These are phyloP conservation scores for Cladosporium halotolerans DNA, from an alignment of 2,329 filamentous ascomycete genomes.

Conservation along the genomic window DNA sequence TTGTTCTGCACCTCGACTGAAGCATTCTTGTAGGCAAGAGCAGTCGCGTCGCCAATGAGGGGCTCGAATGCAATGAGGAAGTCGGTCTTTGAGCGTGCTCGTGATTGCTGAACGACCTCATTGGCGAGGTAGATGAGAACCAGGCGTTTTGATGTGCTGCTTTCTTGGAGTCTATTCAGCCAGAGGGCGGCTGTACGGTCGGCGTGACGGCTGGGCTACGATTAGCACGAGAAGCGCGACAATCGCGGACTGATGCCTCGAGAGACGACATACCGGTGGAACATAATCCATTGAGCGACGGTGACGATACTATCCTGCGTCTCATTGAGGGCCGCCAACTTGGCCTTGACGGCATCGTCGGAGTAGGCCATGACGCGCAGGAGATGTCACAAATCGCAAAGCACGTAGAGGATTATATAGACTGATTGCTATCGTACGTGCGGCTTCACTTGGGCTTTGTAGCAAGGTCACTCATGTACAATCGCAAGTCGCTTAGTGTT, in stretches of 20 bases:
- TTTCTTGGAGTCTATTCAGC: conserved; percentile 84
- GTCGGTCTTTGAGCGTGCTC: conserved; percentile 84
- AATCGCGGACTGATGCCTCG: not conserved
- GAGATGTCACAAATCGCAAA: not conserved
- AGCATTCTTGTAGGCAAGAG: conserved; percentile 84
- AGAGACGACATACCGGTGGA: conserved; percentile 66
- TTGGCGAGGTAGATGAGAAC: conserved; percentile 94
- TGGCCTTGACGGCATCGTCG: conserved; percentile 89
- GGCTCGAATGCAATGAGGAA: conserved; percentile 89
- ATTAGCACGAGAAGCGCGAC: not conserved
- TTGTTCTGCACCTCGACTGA: conserved; percentile 82
- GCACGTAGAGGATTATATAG: not conserved
- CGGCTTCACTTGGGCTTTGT: too few species aligned
- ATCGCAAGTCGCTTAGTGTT: too few species aligned
- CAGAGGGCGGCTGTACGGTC: conserved; percentile 87
- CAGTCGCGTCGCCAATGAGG: conserved; percentile 82
- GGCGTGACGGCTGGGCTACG: conserved; percentile 66
- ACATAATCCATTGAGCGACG: conserved; percentile 99
- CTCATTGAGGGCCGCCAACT: conserved; percentile 91
- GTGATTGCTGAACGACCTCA: conserved; percentile 94
- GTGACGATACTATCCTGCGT: conserved; percentile 95
- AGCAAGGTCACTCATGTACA: too few species aligned
- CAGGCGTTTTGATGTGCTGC: conserved; percentile 76
- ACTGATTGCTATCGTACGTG: not conserved
- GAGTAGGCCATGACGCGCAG: conserved; percentile 71